phyloP scores from a whole-genome alignment of 306 rosid species.

The Prinsepia uniflora region DNA sequence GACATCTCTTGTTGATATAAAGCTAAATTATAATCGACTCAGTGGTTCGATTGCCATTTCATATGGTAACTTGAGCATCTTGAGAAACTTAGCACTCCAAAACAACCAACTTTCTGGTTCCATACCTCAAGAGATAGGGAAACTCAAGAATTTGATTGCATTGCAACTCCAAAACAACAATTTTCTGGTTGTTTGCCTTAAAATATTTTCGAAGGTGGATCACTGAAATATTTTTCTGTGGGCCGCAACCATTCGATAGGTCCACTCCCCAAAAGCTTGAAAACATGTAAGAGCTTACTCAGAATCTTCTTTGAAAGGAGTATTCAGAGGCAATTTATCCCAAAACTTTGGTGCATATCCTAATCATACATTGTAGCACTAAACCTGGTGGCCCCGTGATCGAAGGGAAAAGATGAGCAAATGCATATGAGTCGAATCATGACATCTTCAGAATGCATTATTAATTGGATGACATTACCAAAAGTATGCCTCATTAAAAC shows the following conservation, averaged over 20 bases:
- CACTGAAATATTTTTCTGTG: constrained; percentile 20
- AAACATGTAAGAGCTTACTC: constrained; percentile 21
- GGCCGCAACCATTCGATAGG: constrained; percentile 24
- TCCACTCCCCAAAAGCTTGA: constrained; percentile 28
- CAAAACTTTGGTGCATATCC: constrained; percentile 38
- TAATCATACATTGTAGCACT: constrained; percentile 24
- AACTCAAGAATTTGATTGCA: constrained; percentile 1
- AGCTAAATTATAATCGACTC: neutral
- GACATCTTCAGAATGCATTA: too few relatives aligned
- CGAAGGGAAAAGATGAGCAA: too few relatives aligned
- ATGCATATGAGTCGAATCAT: too few relatives aligned
- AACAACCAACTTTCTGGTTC: constrained; percentile 30
- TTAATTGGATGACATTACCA: too few relatives aligned
- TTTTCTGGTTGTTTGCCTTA: constrained; percentile 30
- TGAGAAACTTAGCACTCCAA: constrained; percentile 11
- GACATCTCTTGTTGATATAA: constrained; percentile 3
- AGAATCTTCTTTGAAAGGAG: constrained; percentile 26
- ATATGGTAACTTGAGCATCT: constrained; percentile 14
- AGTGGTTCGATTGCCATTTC: neutral
- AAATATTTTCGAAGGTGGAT: constrained; percentile 10
- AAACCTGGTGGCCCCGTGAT: too few relatives aligned
- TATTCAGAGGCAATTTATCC: constrained; percentile 23
- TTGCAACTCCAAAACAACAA: constrained; percentile 26
- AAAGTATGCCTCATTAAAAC: too few relatives aligned
- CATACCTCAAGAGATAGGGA: constrained; percentile 17